These are phyloP conservation scores for Serendipita indica DNA, from an alignment of 768 basidiomycete species.

Conservation along the genomic window DNA sequence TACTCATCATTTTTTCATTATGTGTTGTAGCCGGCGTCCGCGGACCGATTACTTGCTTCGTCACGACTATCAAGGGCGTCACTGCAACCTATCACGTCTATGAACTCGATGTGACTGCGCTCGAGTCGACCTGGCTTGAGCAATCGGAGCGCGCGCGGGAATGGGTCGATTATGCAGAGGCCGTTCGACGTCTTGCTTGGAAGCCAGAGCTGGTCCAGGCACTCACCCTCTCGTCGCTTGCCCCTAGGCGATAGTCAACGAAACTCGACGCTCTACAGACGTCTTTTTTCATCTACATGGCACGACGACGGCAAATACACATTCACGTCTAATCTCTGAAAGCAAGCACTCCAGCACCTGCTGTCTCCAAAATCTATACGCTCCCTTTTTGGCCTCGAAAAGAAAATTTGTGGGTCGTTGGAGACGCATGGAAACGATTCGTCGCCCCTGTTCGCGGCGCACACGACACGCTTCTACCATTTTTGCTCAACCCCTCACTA, in stretches of 20 bases:
- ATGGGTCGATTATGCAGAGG: conserved; percentile 82
- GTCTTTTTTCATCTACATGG: too few relatives aligned
- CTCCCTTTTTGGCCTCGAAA: too few relatives aligned
- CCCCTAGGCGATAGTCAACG: conserved; percentile 8
- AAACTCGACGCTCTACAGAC: too few relatives aligned
- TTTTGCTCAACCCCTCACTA: too few relatives aligned
- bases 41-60: conserved; percentile 72
- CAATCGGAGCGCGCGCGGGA: conserved; percentile 63
- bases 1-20: neutral
- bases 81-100: conserved; percentile 81
- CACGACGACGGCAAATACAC: too few relatives aligned
- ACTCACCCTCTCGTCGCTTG: neutral
- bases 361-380: too few relatives aligned
- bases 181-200: conserved; percentile 59
- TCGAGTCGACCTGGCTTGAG: conserved; percentile 74
- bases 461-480: too few relatives aligned
- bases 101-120: conserved; percentile 54
- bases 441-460: too few relatives aligned
- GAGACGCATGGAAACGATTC: too few relatives aligned
- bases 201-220: conserved; percentile 70
- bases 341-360: too few relatives aligned
- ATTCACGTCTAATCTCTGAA: too few relatives aligned
- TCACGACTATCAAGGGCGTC: conserved; percentile 65
- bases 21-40: conserved; percentile 63
- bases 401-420: too few relatives aligned